Base-by-base conservation (phyloP, 345 rosid species). In the Cochlearia excelsa region DNA sequence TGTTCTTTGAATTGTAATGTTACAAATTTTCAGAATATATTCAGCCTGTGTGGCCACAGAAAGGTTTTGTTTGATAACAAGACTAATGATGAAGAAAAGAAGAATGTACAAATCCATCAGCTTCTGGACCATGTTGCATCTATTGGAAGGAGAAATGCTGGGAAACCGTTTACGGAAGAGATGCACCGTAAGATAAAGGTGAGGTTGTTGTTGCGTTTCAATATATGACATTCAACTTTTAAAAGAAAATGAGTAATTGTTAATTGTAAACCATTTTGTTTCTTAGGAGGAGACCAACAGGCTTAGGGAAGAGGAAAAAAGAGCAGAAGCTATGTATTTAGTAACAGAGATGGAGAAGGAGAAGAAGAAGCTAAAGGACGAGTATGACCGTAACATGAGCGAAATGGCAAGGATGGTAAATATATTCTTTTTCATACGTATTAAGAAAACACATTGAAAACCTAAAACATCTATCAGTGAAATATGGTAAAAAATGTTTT, bases 51-150 rank as follows among this genome's bases (percentile, higher is more conserved):
- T 71, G 61, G 55, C n/a, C 79, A 77, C 29, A 72, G 97, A 9
- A 29, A 1, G 28, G 82, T 86, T 47, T 70, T 84, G 62, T 89
- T 89, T 60, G 71, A 89, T 68, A 89, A 89, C 75, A 86, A 73
- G 75, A 89, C 86, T 44, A 80, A 42, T 61, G 79, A 89, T 62
- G 76, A 69, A 65, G 6, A n/a, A 2, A 81, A 77, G 78, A 80
- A 69, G 61, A 54, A 11, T 46, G 54, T 66, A 41, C 94, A 89
- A 62, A 79, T 86, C 47, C 69, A 69, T 41, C 54, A 76, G 66
- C 81, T 89, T 54, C 81, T 84, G 7, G 72, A 76, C 10, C 83
- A 65, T 61, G 87, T 86, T 28, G 64, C 75, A 53, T 3, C 0
- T n/a, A 74, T 86, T 54, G 67, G 71, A 35, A 45, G 27, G 1